A percentile compares a stretch with the other conserved stretches of the same genome.
phyloP scores from a whole-genome alignment of 129 eudicot genomes.

The Chrysanthemum makinoi region DNA sequence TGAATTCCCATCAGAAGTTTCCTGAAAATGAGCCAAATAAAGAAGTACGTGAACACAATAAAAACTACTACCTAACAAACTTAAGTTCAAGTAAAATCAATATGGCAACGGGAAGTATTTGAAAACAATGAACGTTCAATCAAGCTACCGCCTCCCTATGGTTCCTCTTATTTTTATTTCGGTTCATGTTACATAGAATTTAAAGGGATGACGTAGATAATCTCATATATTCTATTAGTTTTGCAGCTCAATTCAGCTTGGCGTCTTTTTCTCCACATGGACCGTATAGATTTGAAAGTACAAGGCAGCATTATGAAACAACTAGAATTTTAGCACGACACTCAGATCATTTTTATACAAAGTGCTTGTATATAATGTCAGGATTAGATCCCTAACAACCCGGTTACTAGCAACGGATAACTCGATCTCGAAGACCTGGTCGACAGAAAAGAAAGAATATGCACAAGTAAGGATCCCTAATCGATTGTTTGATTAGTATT shows the following conservation, averaged over 20 bases:
- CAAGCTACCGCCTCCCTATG: too few species aligned
- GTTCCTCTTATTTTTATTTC: too few species aligned
- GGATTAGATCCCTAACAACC: too few species aligned
- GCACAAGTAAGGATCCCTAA: too few species aligned
- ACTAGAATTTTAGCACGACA: background rate
- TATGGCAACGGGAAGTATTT: background rate
- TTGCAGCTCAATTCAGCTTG: background rate
- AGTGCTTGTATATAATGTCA: background rate
- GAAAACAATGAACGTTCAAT: background rate
- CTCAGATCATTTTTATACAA: background rate
- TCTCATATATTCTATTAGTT: conserved; percentile 1
- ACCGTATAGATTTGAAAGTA: background rate
- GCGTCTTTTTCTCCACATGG: conserved; percentile 1
- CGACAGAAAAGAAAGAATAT: too few species aligned
- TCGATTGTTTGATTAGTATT: too few species aligned
- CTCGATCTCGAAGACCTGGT: too few species aligned
- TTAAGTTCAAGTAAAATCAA: background rate
- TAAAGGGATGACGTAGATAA: background rate
- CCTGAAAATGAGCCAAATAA: conserved; percentile 41
- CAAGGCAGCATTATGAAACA: background rate
- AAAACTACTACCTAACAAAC: background rate
- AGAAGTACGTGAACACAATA: background rate
- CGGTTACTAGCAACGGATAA: too few species aligned
- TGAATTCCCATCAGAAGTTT: conserved; percentile 69
- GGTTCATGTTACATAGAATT: too few species aligned